Evolutionary conservation across 1,139 yeast genomes (phyloP).

Genomic region (Geotrichum klebahnii): DNA sequence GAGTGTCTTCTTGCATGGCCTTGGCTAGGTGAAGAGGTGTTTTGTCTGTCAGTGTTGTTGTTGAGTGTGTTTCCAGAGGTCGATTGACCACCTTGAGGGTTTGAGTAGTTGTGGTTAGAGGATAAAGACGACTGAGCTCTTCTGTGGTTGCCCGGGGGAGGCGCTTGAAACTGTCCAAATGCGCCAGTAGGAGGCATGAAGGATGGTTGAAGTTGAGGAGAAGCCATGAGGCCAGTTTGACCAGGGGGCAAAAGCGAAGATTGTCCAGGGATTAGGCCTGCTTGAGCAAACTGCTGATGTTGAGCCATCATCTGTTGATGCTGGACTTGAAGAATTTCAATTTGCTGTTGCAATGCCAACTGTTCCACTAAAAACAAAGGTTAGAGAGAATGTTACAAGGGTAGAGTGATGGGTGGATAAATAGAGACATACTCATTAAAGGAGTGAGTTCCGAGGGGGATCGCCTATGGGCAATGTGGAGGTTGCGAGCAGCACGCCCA

Average conservation of each 20-base stretch:
- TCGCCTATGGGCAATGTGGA: constrained; percentile 90
- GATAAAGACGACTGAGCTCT: constrained; percentile 41
- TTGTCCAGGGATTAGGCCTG: constrained; percentile 29
- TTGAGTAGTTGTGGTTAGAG: constrained; percentile 23
- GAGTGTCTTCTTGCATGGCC: constrained; percentile 94
- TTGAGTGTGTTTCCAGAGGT: too few relatives aligned
- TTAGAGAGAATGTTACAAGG: too few relatives aligned
- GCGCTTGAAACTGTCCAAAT: constrained; percentile 34
- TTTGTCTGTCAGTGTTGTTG: constrained; percentile 29
- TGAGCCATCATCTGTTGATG: constrained; percentile 74
- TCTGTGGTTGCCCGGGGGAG: constrained; percentile 27
- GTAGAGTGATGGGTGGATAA: constrained; percentile 8
- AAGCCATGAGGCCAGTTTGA: constrained; percentile 29
- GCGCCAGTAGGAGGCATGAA: constrained; percentile 32
- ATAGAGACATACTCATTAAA: constrained; percentile 63
- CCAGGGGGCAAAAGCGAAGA: constrained; percentile 23
- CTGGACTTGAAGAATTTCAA: constrained; percentile 86
- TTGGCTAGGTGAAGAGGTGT: constrained; percentile 29
- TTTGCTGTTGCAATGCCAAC: constrained; percentile 84
- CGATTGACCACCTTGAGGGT: constrained; percentile 8
- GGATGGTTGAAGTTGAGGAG: constrained; percentile 27
- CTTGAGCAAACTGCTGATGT: too few relatives aligned
- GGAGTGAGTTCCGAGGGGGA: constrained; percentile 94
- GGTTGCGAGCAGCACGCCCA: constrained; percentile 30
- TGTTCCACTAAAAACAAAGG: constrained; percentile 75